Evolutionary conservation across 176 grass and related monocot species (phyloP).

Genomic region (Pontederia crassipes): DNA sequence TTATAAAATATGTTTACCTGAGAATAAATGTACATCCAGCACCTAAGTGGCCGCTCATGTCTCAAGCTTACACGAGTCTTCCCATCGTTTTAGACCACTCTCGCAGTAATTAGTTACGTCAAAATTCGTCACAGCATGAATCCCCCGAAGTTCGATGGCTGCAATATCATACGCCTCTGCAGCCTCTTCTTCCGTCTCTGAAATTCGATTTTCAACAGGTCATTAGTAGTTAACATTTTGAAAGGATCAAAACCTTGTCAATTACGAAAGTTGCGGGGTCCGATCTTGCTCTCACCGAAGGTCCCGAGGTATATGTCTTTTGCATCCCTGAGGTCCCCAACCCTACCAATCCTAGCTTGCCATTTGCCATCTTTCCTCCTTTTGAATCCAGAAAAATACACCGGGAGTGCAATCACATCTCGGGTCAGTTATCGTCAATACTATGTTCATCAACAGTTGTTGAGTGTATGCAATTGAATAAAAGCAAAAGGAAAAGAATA

Average conservation of each 20-base stretch:
- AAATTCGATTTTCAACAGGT: neutral
- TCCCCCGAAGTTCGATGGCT: slow-evolving; percentile 79
- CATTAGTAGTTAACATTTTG: neutral
- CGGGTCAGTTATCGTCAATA: neutral
- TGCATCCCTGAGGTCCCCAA: slow-evolving; percentile 47
- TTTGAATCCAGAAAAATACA: slow-evolving; percentile 8
- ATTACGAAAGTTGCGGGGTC: neutral
- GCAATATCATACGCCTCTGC: slow-evolving; percentile 94
- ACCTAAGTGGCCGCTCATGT: slow-evolving; percentile 22
- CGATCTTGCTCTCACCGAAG: slow-evolving; percentile 41
- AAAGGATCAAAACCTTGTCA: neutral
- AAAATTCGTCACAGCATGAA: slow-evolving; percentile 94
- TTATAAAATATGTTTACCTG: too few relatives aligned
- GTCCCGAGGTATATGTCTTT: slow-evolving; percentile 98
- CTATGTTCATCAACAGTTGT: neutral
- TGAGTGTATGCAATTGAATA: neutral
- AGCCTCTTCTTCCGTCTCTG: slow-evolving; percentile 96
- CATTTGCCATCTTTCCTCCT: slow-evolving; percentile 96
- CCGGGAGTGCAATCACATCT: neutral
- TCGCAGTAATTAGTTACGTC: slow-evolving; percentile 73
- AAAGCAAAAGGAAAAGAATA: slow-evolving; percentile 25
- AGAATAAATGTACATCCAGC: too few relatives aligned
- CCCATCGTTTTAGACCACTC: slow-evolving; percentile 29
- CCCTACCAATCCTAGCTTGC: slow-evolving; percentile 89
- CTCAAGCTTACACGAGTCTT: slow-evolving; percentile 44